A percentile compares a stretch with the other conserved stretches of the same genome.
Evolutionary conservation across 257 asterid genomes (phyloP).

Genomic region (Petunia secreta): DNA sequence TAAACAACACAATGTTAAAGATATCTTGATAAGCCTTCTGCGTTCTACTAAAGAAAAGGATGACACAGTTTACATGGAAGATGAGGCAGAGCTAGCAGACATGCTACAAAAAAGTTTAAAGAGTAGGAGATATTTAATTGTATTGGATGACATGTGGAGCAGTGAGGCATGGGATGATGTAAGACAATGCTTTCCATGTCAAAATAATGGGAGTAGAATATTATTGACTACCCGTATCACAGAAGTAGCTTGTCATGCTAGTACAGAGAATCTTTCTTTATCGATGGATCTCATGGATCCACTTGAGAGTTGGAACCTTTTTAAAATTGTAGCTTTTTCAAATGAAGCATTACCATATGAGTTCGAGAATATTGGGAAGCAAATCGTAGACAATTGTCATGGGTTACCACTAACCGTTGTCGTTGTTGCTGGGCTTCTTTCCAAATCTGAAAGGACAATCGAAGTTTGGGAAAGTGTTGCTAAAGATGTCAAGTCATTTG

Average conservation of each 20-base stretch:
- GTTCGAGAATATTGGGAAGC: constrained; percentile 20
- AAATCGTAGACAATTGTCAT: constrained; percentile 25
- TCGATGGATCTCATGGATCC: not conserved
- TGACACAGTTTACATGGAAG: not conserved
- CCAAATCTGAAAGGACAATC: not conserved
- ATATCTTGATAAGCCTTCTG: constrained; percentile 22
- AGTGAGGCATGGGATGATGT: constrained; percentile 23
- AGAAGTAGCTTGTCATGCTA: not conserved
- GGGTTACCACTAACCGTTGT: constrained; percentile 28
- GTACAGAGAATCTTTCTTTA: not conserved
- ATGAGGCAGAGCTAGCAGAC: not conserved
- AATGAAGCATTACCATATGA: not conserved
- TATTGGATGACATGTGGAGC: too few relatives aligned
- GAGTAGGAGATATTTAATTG: too few relatives aligned
- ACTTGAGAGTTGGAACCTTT: too few relatives aligned
- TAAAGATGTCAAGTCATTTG: not conserved
- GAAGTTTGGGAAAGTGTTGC: not conserved
- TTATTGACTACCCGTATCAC: constrained; percentile 23
- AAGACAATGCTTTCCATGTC: constrained; percentile 4
- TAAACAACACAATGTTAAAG: too few relatives aligned
- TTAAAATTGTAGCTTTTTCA: not conserved
- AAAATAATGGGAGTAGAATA: constrained; percentile 29
- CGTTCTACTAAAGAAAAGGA: not conserved
- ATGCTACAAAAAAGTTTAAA: too few relatives aligned
- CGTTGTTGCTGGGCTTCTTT: constrained; percentile 15